Conservation (phyloP, 306 rosid genomes). For the Cucurbita pepo region DNA sequence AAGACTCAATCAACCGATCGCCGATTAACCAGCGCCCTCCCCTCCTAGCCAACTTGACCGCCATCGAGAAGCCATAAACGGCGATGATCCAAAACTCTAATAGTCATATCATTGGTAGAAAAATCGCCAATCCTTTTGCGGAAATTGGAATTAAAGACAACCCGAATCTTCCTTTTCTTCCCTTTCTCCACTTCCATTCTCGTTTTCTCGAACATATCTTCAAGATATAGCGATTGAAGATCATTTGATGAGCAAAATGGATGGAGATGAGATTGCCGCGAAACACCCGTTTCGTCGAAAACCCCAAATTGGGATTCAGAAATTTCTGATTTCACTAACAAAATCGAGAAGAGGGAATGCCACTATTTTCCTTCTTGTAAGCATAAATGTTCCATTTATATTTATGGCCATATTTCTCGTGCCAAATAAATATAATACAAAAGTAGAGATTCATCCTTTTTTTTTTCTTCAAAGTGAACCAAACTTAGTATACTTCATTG, state of each 20-base stretch:
- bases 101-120: background rate
- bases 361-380: background rate
- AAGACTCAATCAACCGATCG: background rate
- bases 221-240: background rate
- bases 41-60: constrained; percentile 2
- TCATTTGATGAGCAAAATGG: background rate
- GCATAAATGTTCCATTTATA: background rate
- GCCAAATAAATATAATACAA: background rate
- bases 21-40: background rate
- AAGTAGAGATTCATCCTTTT: background rate
- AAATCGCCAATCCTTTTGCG: background rate
- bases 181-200: background rate
- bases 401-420: background rate
- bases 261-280: background rate
- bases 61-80: background rate
- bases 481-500: background rate
- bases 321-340: background rate
- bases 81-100: background rate
- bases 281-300: background rate
- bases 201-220: background rate
- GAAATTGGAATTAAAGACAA: background rate
- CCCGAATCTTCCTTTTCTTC: background rate
- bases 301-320: background rate
- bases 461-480: background rate
- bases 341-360: background rate